phyloP scores from a whole-genome alignment of 2,329 filamentous ascomycete species.

The Fusarium gaditjirri region DNA sequence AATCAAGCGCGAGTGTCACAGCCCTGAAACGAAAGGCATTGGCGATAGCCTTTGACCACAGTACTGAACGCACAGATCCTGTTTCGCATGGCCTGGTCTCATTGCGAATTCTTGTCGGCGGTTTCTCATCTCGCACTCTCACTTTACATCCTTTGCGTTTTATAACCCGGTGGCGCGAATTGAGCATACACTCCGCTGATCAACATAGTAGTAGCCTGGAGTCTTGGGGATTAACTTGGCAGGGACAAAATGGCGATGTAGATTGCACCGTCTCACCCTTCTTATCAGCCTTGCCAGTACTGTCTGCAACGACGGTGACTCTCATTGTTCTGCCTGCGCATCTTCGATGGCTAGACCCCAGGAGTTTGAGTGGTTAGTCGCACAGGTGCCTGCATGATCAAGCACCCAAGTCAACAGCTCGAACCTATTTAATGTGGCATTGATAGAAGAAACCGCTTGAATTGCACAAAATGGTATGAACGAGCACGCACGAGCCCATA shows the following conservation, averaged over 20 bases:
- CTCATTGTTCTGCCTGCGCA: slow-evolving; percentile 8
- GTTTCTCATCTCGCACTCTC: background rate
- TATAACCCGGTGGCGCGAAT: background rate
- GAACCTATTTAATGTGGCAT: background rate
- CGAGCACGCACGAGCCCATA: slow-evolving; percentile 34
- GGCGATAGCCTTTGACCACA: slow-evolving; percentile 28
- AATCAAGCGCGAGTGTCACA: slow-evolving; percentile 26
- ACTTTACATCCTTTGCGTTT: background rate
- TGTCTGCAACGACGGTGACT: slow-evolving; percentile 30
- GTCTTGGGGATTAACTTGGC: slow-evolving; percentile 1
- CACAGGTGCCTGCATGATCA: background rate
- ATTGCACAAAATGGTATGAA: slow-evolving; percentile 4
- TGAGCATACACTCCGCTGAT: slow-evolving; percentile 2
- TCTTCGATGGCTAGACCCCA: background rate
- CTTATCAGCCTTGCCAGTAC: slow-evolving; percentile 28
- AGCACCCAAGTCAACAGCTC: background rate
- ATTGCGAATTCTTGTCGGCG: background rate
- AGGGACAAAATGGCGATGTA: slow-evolving; percentile 5
- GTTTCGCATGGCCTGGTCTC: background rate
- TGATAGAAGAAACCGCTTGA: background rate
- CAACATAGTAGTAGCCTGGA: background rate
- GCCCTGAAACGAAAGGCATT: slow-evolving; percentile 39
- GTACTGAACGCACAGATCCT: background rate
- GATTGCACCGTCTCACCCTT: slow-evolving; percentile 22
- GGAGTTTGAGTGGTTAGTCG: background rate